A percentile compares a stretch with the other conserved stretches of the same genome.
These are phyloP conservation scores for Yamadazyma atlantica DNA, from an alignment of 1,139 yeast genomes.

Conservation along the genomic window DNA sequence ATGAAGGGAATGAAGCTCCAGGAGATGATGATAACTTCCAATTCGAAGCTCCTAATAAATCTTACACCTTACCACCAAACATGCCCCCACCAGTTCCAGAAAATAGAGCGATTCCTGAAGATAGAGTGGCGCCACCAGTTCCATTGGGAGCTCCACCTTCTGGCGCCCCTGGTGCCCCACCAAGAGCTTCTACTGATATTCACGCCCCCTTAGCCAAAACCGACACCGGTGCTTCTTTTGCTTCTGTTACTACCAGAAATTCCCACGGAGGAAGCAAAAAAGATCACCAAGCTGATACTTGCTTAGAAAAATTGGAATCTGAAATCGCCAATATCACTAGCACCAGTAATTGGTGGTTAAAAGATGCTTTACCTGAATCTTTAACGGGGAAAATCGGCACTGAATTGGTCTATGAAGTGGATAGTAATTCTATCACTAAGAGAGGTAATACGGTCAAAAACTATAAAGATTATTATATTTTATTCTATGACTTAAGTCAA, in stretches of 20 bases:
- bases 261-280: conserved; percentile 20
- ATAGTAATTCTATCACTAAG: conserved; percentile 52
- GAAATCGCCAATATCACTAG: conserved; percentile 36
- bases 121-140: conserved; percentile 5
- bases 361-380: conserved; percentile 58
- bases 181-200: conserved; percentile 26
- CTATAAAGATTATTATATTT: conserved; percentile 67
- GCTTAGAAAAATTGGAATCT: conserved; percentile 25
- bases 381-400: conserved; percentile 44
- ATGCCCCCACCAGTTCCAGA: conserved; percentile 20
- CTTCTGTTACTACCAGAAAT: conserved; percentile 14
- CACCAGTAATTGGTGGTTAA: conserved; percentile 63
- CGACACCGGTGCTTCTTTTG: conserved; percentile 26
- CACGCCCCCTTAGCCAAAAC: conserved; percentile 16
- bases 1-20: not conserved
- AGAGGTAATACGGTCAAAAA: conserved; percentile 55
- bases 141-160: conserved; percentile 11
- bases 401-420: conserved; percentile 64
- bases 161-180: conserved; percentile 14
- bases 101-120: conserved; percentile 2
- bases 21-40: conserved; percentile 16
- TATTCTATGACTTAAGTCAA: conserved; percentile 75
- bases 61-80: conserved; percentile 11
- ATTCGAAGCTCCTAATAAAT: conserved; percentile 12
- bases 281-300: conserved; percentile 30